Evolutionary conservation across 805 yeast genomes (phyloP), one percentile per base, ranked within the genome.

Genomic region (Candida rishiriensis): DNA sequence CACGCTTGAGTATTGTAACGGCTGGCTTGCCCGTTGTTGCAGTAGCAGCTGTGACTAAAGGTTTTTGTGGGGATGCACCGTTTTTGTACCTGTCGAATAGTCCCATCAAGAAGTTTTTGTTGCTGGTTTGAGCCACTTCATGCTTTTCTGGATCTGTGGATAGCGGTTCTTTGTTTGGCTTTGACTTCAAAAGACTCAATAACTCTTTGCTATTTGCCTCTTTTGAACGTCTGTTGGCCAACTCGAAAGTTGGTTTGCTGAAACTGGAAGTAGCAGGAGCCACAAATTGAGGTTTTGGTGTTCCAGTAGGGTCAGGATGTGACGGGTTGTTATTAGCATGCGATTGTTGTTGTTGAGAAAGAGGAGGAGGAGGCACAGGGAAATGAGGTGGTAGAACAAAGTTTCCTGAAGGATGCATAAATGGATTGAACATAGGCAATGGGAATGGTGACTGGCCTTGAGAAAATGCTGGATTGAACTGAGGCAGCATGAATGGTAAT

Each of bases 201-300:
- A 66, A 40, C 45, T 64, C 62, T 39, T 59, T 61, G 42, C 66
- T 58, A 40, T 65, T 57, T 1, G 64, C 52, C 42, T 56, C 62
- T 34, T 59, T 61, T n/a, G 66, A 57, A 39, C 60, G 58, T 30
- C 52, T 52, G 42, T 54, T 53, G 12, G 54, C 45, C 12, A 58
- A 46, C 11, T 42, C 56, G 42, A 62, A 55, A 13, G 55, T 54
- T n/a, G 70, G 69, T 43, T 59, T 65, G 37, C 54, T 56, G 32
- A 66, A 54, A 2, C 63, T 47, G 2, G 64, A 61, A 9, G 66
- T 62, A 15, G 59, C 59, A 28, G 69, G 69, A 7, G 64, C 63
- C 31, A 40, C 40, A 3, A 47, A 39, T 40, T 43, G 46, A 36
- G 43, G 50, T 36, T 46, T 36, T 18, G 45, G 46, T 35, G 44